Evolutionary conservation across 108 stramenopile species (phyloP).

Genomic region (Conticribra guillardii): DNA sequence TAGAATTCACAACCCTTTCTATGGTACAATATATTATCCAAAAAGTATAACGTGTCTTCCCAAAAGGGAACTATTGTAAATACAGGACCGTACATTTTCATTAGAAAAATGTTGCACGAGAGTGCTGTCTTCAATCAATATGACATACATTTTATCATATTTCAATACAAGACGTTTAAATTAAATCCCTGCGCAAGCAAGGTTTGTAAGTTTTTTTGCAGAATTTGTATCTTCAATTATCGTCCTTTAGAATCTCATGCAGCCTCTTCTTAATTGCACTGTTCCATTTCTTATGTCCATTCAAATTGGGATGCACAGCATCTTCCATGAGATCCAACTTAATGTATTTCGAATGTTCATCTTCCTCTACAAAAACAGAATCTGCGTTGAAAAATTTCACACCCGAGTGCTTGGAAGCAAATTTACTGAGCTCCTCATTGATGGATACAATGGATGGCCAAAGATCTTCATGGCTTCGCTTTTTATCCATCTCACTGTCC

Average conservation of each 20-base stretch:
- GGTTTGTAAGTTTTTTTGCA: no score
- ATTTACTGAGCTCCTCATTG: conserved; percentile 67
- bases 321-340: conserved; percentile 44
- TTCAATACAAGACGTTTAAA: no score
- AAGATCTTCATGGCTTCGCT: conserved; percentile 43
- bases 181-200: no score
- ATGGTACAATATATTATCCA: no score
- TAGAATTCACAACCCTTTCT: no score
- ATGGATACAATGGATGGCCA: conserved; percentile 81
- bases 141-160: no score
- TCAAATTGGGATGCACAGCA: conserved; percentile 49
- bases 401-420: conserved; percentile 51
- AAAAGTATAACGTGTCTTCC: no score
- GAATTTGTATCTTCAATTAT: not conserved
- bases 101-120: no score
- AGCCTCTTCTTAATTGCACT: conserved; percentile 48
- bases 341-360: conserved; percentile 38
- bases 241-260: conserved; percentile 45
- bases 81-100: no score
- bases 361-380: conserved; percentile 64
- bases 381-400: conserved; percentile 82
- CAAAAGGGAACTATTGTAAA: no score
- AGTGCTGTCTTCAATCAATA: no score
- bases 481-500: conserved; percentile 33
- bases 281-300: conserved; percentile 55